These are phyloP conservation scores for Mycena leptocephala DNA, from an alignment of 768 basidiomycete genomes.

Conservation along the genomic window DNA sequence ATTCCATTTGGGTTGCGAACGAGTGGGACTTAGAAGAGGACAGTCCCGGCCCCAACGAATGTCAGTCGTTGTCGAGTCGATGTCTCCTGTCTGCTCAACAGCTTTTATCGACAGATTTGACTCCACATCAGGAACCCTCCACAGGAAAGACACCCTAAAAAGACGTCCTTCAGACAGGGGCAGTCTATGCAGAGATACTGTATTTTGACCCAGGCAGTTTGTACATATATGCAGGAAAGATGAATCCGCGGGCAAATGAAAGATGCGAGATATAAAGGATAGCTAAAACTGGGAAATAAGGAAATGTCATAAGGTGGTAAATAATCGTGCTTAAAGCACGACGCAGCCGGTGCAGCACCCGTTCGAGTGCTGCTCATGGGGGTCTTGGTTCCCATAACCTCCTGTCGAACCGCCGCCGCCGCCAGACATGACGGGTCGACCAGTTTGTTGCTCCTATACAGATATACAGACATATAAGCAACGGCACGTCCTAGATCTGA, in stretches of 20 bases:
- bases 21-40: constrained; percentile 70
- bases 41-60: constrained; percentile 40
- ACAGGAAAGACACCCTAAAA: constrained; percentile 16
- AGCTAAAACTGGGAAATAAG: constrained; percentile 18
- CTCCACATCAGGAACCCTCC: background rate
- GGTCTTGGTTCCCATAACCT: constrained; percentile 64
- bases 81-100: constrained; percentile 13
- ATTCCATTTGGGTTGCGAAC: constrained; percentile 87
- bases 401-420: constrained; percentile 61
- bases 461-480: constrained; percentile 18
- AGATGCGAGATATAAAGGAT: constrained; percentile 27
- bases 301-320: constrained; percentile 29
- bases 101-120: constrained; percentile 3
- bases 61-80: constrained; percentile 6
- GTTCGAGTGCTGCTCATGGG: constrained; percentile 67
- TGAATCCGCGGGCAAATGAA: constrained; percentile 29
- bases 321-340: constrained; percentile 59
- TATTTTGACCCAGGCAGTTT: constrained; percentile 20
- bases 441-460: constrained; percentile 82
- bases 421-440: constrained; percentile 74
- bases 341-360: constrained; percentile 84
- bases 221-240: constrained; percentile 28
- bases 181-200: constrained; percentile 25
- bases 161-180: background rate
- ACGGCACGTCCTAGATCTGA: background rate